Evolutionary conservation across 148 eudicot genomes (phyloP), one percentile per base, ranked within the genome.

Genomic region (Silene uniflora): DNA sequence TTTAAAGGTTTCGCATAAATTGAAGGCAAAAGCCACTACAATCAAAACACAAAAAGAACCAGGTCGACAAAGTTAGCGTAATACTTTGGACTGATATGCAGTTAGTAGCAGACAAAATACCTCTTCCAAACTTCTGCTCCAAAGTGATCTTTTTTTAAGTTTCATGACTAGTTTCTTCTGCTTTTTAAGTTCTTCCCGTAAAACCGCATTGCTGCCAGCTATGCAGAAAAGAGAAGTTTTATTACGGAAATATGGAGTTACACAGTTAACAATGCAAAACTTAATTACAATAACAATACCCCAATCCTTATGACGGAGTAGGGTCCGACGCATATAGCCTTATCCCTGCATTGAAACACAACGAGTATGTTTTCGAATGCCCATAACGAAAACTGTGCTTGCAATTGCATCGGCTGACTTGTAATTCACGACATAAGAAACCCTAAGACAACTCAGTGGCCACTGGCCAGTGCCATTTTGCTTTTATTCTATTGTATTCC

Each of bases 51-150:
- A 29, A 65, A 13, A 65, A 27, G 21, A 29, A 65, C 59, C 29
- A 61, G 24, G 25, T 42, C 44, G 13, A 22, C n/a, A 65, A 65
- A 32, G 35, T 32, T 32, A 29, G 32, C 35, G 35, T 32, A 32
- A 32, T 32, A 32, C 5, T 32, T 32, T 32, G 35, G 35, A 32
- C 12, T 25, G 19, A 55, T 39, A 24, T 21, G 14, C 22, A 60
- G 25, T 9, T 24, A 21, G 35, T 67, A 72, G 70, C 32, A 60
- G 60, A 52, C 13, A 22, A 0, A 25, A 62, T 79, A 85, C 87
- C 87, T 85, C 87, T 76, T 85, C 87, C 81, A 82, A 76, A 79
- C 85, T 79, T 68, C 85, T 82, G 69, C 83, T 82, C 87, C 87
- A 85, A 47, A 85, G 85, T 71, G 87, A 85, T 72, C 78, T 82